Percentiles rank a stretch among this genome's conserved stretches.
These are phyloP conservation scores for Rosa hybrid DNA, from an alignment of 331 rosid genomes.

Conservation along the genomic window DNA sequence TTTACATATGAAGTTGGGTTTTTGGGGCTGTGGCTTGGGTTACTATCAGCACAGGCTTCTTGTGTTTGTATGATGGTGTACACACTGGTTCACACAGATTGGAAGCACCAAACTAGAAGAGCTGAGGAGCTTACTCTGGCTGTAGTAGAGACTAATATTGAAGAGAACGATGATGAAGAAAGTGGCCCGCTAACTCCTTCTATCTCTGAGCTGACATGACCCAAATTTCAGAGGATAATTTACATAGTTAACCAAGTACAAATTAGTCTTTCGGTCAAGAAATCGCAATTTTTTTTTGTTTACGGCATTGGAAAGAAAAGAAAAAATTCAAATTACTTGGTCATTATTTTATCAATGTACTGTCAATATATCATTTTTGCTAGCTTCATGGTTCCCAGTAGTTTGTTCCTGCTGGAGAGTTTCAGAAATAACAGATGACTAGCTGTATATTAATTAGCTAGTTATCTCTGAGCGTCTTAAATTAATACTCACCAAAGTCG, in stretches of 20 bases:
- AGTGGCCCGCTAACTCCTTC: slow-evolving; percentile 40
- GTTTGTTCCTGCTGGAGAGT: not conserved
- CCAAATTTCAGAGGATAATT: slow-evolving; percentile 1
- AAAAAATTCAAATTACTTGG: slow-evolving; percentile 1
- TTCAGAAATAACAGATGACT: not conserved
- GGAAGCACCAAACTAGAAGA: slow-evolving; percentile 66
- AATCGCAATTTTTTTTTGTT: slow-evolving; percentile 9
- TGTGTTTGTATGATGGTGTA: slow-evolving; percentile 76
- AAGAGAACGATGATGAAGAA: slow-evolving; percentile 47
- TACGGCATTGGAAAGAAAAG: slow-evolving; percentile 10
- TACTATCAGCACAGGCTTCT: slow-evolving; percentile 74
- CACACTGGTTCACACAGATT: slow-evolving; percentile 65
- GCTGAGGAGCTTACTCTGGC: slow-evolving; percentile 56
- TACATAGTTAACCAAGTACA: slow-evolving; percentile 22
- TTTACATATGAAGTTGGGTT: slow-evolving; percentile 56
- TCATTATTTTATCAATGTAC: not conserved
- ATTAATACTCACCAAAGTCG: no score
- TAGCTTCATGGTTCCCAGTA: not conserved
- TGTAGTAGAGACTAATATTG: slow-evolving; percentile 23
- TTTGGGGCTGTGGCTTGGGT: slow-evolving; percentile 78
- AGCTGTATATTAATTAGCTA: not conserved
- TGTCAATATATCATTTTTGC: slow-evolving; percentile 11
- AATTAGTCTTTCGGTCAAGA: slow-evolving; percentile 18
- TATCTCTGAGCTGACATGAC: slow-evolving; percentile 28
- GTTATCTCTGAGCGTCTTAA: not conserved